Percentiles rank a stretch among this genome's conserved stretches.
Conservation (phyloP, 257 asterid species). For the Fraxinus pennsylvanica region DNA sequence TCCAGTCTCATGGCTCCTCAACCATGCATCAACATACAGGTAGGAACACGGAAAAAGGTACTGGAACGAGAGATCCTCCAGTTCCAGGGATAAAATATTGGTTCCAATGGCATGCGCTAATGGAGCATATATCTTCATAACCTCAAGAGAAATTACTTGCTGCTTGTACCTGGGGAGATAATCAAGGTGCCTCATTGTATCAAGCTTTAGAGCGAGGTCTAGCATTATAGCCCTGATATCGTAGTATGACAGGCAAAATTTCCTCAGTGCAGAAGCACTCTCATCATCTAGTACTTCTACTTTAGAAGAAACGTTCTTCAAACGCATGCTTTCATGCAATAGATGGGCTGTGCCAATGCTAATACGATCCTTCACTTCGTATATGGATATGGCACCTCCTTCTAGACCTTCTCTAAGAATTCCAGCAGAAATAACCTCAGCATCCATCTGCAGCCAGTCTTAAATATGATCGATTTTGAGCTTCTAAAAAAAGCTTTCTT, state of each 20-base stretch:
- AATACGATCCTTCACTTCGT: conserved; percentile 59
- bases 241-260: conserved; percentile 79
- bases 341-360: conserved; percentile 77
- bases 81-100: conserved; percentile 62
- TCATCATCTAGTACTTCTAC: conserved; percentile 67
- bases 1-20: conserved; percentile 68
- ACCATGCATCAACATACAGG: conserved; percentile 75
- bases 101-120: conserved; percentile 81
- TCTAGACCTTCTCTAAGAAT: conserved; percentile 64
- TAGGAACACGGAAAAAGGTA: conserved; percentile 84
- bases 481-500: neutral
- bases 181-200: conserved; percentile 78
- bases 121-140: conserved; percentile 89
- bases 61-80: conserved; percentile 86
- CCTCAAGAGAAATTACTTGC: conserved; percentile 72
- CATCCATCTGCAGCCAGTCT: conserved; percentile 77
- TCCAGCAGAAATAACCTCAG: conserved; percentile 88
- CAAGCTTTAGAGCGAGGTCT: conserved; percentile 80
- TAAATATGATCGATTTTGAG: conserved; percentile 11
- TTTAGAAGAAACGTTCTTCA: conserved; percentile 61
- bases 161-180: conserved; percentile 82
- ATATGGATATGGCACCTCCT: conserved; percentile 62
- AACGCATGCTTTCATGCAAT: conserved; percentile 77
- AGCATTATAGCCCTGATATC: conserved; percentile 85
- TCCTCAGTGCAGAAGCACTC: conserved; percentile 70